Base-by-base conservation (phyloP, 2,329 filamentous ascomycete genomes). In the Hymenoscyphus occultus region DNA sequence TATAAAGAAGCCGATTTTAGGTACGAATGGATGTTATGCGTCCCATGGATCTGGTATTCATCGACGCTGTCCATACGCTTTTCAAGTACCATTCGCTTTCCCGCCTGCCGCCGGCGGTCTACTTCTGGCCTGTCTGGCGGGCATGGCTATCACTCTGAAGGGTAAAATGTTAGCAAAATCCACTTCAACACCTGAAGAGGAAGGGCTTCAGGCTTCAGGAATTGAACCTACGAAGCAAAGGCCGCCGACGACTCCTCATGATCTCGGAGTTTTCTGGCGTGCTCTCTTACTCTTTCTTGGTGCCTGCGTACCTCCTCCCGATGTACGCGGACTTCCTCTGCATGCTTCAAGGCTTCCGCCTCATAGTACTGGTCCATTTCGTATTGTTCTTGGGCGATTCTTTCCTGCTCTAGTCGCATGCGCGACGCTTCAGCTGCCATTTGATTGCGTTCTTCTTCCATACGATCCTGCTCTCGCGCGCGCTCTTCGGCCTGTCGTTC, bases 331-430 rank as follows among this genome's bases (percentile, higher is more conserved):
- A 74, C 64, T 45, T 75, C 73, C 58, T 75, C 73, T 0, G 71
- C 71, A 62, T 75, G 73, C 54, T 70, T 71, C 63, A 75, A 62
- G 10, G 72, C 72, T 59, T 75, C 73, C 1, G 72, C 71, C 59
- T 74, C 72, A 42, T 75, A 75, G 51, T 74, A 75, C 57, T 74
- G 73, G 22, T 68, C 65, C 72, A 75, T 75, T 56, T 75, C 73
- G 61, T 75, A 73, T 54, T 75, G 71, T 57, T 75, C 73, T 56
- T 74, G 72, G 3, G 73, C 72, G 48, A 75, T 74, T 28, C 73
- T 32, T 31, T 74, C 72, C 35, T 69, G 65, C 59, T 75, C 73
- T 19, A 61, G 58, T 22, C 64, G 60, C 39, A 75, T 73, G 51
- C 67, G 68, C 0, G 60, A 48, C 61, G 71, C 63, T 13, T 68